phyloP scores from a whole-genome alignment of 2,329 filamentous ascomycete species.

The Penicillium sp. region DNA sequence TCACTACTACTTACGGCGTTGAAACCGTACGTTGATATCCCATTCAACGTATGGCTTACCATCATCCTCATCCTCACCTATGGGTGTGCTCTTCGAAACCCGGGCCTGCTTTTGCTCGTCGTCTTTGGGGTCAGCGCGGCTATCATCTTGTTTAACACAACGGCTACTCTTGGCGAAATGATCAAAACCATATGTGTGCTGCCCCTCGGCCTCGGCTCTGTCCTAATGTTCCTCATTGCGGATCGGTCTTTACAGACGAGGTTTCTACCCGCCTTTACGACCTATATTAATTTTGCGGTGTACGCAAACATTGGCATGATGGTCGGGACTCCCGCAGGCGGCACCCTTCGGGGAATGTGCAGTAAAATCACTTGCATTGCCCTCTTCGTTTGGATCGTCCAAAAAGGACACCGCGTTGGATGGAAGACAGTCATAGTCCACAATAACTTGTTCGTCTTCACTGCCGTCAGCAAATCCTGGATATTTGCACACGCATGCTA shows the following conservation, averaged over 20 bases:
- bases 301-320: slow-evolving; percentile 25
- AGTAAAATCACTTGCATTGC: slow-evolving; percentile 4
- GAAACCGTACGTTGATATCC: slow-evolving; percentile 19
- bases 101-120: slow-evolving; percentile 7
- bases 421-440: slow-evolving; percentile 24
- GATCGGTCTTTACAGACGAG: slow-evolving; percentile 18
- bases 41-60: slow-evolving; percentile 22
- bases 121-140: neutral
- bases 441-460: slow-evolving; percentile 22
- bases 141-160: neutral
- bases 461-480: slow-evolving; percentile 26
- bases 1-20: neutral
- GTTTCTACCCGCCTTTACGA: slow-evolving; percentile 20
- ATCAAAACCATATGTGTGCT: neutral
- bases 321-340: slow-evolving; percentile 16
- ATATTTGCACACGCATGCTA: slow-evolving; percentile 27
- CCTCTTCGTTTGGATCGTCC: neutral
- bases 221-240: neutral
- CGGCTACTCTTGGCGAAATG: neutral
- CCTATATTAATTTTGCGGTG: slow-evolving; percentile 24
- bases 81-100: slow-evolving; percentile 18
- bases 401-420: slow-evolving; percentile 4
- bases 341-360: slow-evolving; percentile 24
- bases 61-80: slow-evolving; percentile 22
- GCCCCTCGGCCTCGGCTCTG: neutral